Evolutionary conservation across 1,284 basidiomycete genomes (phyloP).

Genomic region (Melampsora abietis-canadensis): DNA sequence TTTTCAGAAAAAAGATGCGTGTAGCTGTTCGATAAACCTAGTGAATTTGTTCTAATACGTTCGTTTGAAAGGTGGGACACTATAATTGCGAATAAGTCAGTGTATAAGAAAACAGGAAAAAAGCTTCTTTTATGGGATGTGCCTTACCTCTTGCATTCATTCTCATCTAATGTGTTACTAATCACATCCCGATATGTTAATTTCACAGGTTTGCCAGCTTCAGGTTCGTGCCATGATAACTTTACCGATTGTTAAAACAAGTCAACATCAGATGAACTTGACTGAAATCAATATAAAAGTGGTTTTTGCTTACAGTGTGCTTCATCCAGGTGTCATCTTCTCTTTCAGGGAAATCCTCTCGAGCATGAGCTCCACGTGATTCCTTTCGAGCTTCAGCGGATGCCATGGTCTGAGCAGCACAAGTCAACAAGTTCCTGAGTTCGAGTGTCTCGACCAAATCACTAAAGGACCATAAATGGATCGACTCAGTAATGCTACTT

Average conservation of each 20-base stretch:
- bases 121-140: background rate
- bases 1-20: background rate
- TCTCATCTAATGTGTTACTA: constrained; percentile 81
- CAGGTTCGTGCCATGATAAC: constrained; percentile 74
- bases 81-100: background rate
- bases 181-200: constrained; percentile 87
- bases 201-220: constrained; percentile 71
- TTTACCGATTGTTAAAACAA: constrained; percentile 61
- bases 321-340: constrained; percentile 64
- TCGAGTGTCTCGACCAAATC: constrained; percentile 96
- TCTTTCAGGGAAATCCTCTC: constrained; percentile 80
- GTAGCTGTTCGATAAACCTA: background rate
- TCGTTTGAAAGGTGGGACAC: constrained; percentile 53
- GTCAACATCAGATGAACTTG: background rate
- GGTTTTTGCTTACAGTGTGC: constrained; percentile 44
- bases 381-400: constrained; percentile 94
- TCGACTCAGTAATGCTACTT: background rate
- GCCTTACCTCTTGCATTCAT: constrained; percentile 70
- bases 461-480: constrained; percentile 55
- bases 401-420: constrained; percentile 91
- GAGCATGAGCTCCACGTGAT: constrained; percentile 93
- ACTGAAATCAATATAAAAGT: background rate
- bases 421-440: constrained; percentile 90
- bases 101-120: background rate
- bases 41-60: constrained; percentile 39